Conservation (phyloP, 179 eudicot species). For the Beta macrorhiza region DNA sequence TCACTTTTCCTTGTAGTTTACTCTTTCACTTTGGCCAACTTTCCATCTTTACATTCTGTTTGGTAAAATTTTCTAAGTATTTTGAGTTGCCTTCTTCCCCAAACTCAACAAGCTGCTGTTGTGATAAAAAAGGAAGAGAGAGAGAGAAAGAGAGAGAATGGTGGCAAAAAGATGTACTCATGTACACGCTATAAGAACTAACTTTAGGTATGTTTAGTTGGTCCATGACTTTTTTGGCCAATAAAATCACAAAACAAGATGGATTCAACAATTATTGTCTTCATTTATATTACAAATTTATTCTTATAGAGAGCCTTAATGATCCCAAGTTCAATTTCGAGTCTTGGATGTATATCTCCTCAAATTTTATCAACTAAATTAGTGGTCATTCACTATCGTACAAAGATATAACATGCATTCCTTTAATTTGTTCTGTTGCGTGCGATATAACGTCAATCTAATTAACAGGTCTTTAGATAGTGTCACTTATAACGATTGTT, state of each 20-base stretch:
- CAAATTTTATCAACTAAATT: too few relatives aligned
- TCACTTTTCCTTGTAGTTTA: constrained; percentile 29
- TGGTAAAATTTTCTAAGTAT: not conserved
- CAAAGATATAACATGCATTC: too few relatives aligned
- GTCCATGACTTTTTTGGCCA: constrained; percentile 28
- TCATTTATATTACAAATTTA: not conserved
- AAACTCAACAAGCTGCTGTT: constrained; percentile 19
- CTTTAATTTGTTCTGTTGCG: too few relatives aligned
- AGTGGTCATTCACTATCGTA: too few relatives aligned
- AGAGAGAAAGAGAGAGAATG: not conserved
- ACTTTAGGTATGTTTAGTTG: constrained; percentile 21
- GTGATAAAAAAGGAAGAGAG: not conserved
- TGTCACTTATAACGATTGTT: too few relatives aligned
- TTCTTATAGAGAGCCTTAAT: too few relatives aligned
- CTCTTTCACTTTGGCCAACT: constrained; percentile 27
- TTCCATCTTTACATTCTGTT: constrained; percentile 12
- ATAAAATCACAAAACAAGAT: not conserved
- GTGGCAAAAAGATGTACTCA: not conserved
- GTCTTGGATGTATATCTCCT: too few relatives aligned
- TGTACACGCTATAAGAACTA: constrained; percentile 21
- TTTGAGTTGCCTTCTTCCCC: not conserved
- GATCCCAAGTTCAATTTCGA: too few relatives aligned
- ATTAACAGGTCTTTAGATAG: too few relatives aligned
- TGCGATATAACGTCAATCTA: too few relatives aligned
- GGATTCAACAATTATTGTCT: not conserved